Base-by-base conservation (phyloP, 106 monocot genomes). In the Hemerocallis citrina region DNA sequence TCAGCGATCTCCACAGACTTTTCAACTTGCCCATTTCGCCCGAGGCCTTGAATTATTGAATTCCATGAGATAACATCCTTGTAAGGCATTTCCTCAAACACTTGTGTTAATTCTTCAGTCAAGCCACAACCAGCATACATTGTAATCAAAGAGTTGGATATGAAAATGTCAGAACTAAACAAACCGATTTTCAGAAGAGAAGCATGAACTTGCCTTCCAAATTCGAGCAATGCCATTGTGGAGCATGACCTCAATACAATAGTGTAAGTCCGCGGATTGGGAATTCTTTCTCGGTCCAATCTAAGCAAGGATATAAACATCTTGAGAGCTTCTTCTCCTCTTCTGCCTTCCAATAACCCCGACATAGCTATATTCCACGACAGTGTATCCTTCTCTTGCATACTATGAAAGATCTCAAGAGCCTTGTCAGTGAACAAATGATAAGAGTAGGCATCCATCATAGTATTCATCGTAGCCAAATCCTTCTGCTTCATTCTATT, bases 321-420 rank as follows among this genome's bases (percentile, higher is more conserved):
- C 24, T 25, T 55, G 2, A 78, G 57, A 54, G 73, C 62, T 69
- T 77, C 77, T 66, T 74, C 65, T 33, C 73, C 73, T 9, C 65
- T 73, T 11, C 35, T 45, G 34, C 41, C 11, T 37, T 77, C 61
- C 34, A 49, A 25, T 21, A 74, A 57, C 19, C 70, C 73, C 1
- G 74, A 69, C 51, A 82, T 82, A 8, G 71, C 29, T 38, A 74
- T 77, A 39, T 77, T 82, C 77, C 77, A 82, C 16, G 82, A 74
- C 8, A 74, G 47, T 0, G 43, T 33, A 52, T 82, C 77, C 69
- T 67, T 77, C 17, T 66, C 55, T 21, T 37, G 49, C 59, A 74
- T 70, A 1, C 42, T 39, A 38, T 34, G 6, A 50, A 82, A 77
- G 22, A 77, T 56, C 8, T 16, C 52, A 3, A 82, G 34, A 57